Base-by-base conservation (phyloP, 257 asterid species). In the Fraxinus quadrangulata region DNA sequence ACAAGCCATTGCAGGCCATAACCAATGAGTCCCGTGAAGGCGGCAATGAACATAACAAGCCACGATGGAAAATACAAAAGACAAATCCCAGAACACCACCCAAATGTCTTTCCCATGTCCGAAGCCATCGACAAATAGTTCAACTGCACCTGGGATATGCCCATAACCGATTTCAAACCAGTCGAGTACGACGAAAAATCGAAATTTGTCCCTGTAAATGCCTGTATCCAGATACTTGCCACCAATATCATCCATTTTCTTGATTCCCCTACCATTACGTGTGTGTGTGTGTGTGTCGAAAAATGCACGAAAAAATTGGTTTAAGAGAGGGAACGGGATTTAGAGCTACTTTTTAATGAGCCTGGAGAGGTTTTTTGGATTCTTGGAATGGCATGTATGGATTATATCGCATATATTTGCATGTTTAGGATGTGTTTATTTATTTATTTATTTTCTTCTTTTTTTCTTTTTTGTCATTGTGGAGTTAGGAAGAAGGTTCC, bases 151-250 rank as follows among this genome's bases (percentile, higher is more conserved):
- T 90, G 97, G 2, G 97, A 89, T n/a, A 91, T 73, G 34, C 82
- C 84, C 10, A 87, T 42, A 19, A 78, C 86, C 1, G 83, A 80
- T 76, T 91, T 91, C 83, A 89, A 74, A 31, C 79, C 83, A 30
- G 88, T 80, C 0, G 97, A 92, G 74, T 90, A 90, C 0, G 91
- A 83, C 1, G 95, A 83, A 39, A 92, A 92, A 75, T 86, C 86
- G n/a, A 88, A 79, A 79, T 88, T 92, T 12, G 95, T 92, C 13
- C 97, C 95, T 14, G 92, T 86, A 65, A 91, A 88, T 23, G 95
- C 93, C 61, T 92, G 97, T 71, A 90, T 86, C 97, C 95, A 89
- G 37, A 76, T 87, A 16, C 83, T 83, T 1, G 89, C 91, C 54
- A 83, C 85, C 80, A 91, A 79, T 23, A 86, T 67, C 88, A 85